A percentile compares a stretch with the other conserved stretches of the same genome.
phyloP scores from a whole-genome alignment of 768 basidiomycete species.

The Stropharia rugosoannulata region DNA sequence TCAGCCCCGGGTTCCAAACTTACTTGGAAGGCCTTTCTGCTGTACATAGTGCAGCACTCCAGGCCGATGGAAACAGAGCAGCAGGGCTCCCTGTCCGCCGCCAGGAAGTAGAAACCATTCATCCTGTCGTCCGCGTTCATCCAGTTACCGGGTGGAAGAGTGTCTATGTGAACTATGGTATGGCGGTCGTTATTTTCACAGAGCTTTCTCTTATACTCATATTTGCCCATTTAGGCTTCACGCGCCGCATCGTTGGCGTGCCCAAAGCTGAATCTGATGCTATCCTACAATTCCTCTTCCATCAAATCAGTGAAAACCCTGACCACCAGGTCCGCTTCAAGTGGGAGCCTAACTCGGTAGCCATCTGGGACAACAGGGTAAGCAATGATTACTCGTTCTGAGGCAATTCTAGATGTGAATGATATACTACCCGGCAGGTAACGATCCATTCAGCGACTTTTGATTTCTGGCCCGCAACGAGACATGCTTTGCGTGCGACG shows the following conservation, averaged over 20 bases:
- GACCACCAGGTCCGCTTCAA: constrained; percentile 77
- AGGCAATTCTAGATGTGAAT: background rate
- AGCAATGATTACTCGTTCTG: constrained; percentile 10
- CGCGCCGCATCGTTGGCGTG: constrained; percentile 72
- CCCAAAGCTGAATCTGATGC: constrained; percentile 83
- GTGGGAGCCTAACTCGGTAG: constrained; percentile 76
- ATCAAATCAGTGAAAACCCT: constrained; percentile 64
- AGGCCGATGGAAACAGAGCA: constrained; percentile 72
- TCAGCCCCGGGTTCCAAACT: constrained; percentile 71
- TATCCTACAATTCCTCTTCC: constrained; percentile 69
- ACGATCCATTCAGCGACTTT: constrained; percentile 80
- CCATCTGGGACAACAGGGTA: constrained; percentile 88
- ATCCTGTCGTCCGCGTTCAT: constrained; percentile 83
- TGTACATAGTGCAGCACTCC: constrained; percentile 75
- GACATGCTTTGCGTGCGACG: constrained; percentile 79
- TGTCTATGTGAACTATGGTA: constrained; percentile 77
- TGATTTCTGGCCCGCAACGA: constrained; percentile 76
- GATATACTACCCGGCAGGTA: constrained; percentile 38
- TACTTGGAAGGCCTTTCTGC: constrained; percentile 76
- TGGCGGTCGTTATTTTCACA: constrained; percentile 11
- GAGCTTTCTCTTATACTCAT: background rate
- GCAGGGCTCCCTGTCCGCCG: constrained; percentile 72
- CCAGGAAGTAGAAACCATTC: constrained; percentile 64
- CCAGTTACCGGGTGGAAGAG: constrained; percentile 86
- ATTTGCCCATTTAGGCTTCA: constrained; percentile 56